Conservation (phyloP, 768 basidiomycete species). For the Saitozyma sp. region DNA sequence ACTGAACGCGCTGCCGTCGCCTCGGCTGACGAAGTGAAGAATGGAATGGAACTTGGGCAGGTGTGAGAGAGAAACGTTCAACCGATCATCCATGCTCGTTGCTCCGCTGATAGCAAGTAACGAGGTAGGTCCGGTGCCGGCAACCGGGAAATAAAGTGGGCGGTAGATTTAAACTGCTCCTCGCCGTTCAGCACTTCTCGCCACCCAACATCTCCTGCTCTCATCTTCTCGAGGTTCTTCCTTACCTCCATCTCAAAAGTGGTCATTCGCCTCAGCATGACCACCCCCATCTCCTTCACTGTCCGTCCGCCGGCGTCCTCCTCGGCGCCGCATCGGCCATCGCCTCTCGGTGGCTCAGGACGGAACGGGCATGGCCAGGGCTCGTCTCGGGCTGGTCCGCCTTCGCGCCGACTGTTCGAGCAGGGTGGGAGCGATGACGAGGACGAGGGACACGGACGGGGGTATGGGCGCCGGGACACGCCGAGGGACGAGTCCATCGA, state of each 20-base stretch:
- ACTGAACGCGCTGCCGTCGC: too few species aligned
- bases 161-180: not conserved
- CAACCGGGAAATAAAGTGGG: conserved; percentile 1
- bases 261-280: conserved; percentile 25
- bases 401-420: conserved; percentile 41
- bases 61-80: too few species aligned
- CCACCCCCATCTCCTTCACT: conserved; percentile 70
- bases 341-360: conserved; percentile 34
- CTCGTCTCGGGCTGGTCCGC: conserved; percentile 21
- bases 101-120: too few species aligned
- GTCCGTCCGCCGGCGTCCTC: conserved; percentile 73
- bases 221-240: not conserved
- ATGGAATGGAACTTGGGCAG: too few species aligned
- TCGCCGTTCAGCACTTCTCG: not conserved
- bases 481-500: too few species aligned
- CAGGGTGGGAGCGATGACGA: conserved; percentile 31
- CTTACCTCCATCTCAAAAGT: conserved; percentile 6
- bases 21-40: too few species aligned
- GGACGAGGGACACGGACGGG: conserved; percentile 35
- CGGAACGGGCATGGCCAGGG: conserved; percentile 5
- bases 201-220: conserved; percentile 7
- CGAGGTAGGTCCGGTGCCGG: too few species aligned
- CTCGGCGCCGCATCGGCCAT: conserved; percentile 36
- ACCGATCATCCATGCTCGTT: too few species aligned
- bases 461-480: too few species aligned